Conservation (phyloP, 208 protist genomes). For the Herpetomonas muscarum region DNA sequence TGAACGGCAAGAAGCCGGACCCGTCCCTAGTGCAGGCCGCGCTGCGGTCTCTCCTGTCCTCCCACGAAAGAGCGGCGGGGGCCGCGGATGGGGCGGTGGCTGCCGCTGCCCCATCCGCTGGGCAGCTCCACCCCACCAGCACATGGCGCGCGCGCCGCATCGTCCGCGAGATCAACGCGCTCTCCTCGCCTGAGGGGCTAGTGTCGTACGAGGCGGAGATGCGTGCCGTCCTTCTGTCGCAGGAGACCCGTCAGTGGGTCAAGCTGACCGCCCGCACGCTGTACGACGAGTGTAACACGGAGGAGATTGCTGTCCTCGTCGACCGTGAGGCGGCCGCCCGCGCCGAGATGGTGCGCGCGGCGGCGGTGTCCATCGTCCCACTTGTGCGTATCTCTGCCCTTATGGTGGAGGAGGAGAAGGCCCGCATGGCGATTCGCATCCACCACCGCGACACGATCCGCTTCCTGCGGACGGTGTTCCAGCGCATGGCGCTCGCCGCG, state of each 20-base stretch:
- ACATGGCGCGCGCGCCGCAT: conserved; percentile 55
- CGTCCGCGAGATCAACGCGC: conserved; percentile 42
- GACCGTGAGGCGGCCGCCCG: conserved; percentile 29
- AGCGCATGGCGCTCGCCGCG: neutral
- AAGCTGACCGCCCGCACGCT: conserved; percentile 40
- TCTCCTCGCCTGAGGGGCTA: conserved; percentile 25
- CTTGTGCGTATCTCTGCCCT: conserved; percentile 8
- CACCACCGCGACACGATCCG: conserved; percentile 7
- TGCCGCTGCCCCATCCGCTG: conserved; percentile 20
- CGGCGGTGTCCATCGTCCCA: neutral
- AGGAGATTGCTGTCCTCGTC: conserved; percentile 28
- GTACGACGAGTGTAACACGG: conserved; percentile 35
- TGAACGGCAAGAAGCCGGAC: conserved; percentile 7
- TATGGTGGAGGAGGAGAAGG: conserved; percentile 23
- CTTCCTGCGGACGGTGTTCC: conserved; percentile 6
- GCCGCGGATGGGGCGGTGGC: conserved; percentile 3
- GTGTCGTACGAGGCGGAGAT: conserved; percentile 42
- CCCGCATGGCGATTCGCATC: conserved; percentile 6
- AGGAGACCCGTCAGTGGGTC: conserved; percentile 44
- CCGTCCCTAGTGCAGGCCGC: conserved; percentile 18
- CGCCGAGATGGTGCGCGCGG: conserved; percentile 1
- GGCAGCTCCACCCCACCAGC: conserved; percentile 6
- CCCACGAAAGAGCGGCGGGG: too few relatives aligned
- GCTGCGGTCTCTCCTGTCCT: conserved; percentile 15
- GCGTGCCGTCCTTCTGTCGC: conserved; percentile 33